A percentile compares a stretch with the other conserved stretches of the same genome.
phyloP scores from a whole-genome alignment of 106 monocot genomes.

The Vanilla planifolia region DNA sequence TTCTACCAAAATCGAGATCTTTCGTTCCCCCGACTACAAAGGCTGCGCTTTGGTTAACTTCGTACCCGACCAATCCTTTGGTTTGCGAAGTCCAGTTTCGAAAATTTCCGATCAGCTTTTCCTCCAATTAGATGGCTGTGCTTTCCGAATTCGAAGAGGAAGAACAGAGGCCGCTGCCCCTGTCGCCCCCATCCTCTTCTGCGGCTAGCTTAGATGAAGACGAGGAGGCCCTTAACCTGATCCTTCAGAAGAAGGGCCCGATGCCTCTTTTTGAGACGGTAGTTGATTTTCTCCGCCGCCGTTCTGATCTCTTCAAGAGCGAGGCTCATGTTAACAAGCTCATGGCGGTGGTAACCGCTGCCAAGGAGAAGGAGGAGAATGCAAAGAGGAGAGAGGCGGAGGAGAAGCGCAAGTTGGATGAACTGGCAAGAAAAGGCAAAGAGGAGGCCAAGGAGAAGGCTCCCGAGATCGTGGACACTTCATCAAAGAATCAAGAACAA shows the following conservation, averaged over 20 bases:
- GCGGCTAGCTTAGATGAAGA: neutral
- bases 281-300: slow-evolving; percentile 24
- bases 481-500: slow-evolving; percentile 5
- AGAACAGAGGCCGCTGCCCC: slow-evolving; percentile 9
- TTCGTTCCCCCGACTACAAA: no score
- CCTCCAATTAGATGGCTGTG: slow-evolving; percentile 24
- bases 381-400: slow-evolving; percentile 12
- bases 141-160: slow-evolving; percentile 29
- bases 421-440: slow-evolving; percentile 3
- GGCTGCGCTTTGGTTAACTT: no score
- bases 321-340: slow-evolving; percentile 22
- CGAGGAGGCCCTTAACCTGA: slow-evolving; percentile 21
- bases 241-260: slow-evolving; percentile 29
- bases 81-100: no score
- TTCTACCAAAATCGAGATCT: no score
- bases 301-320: slow-evolving; percentile 38
- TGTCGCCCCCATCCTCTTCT: slow-evolving; percentile 2
- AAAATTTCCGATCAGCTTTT: no score
- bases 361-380: slow-evolving; percentile 29
- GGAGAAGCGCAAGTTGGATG: slow-evolving; percentile 8
- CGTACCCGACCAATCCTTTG: no score
- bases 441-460: slow-evolving; percentile 1
- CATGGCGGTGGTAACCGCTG: slow-evolving; percentile 20
- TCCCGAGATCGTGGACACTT: neutral
- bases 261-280: slow-evolving; percentile 28